Base-by-base conservation (phyloP, 78 protist species). In the Dictyostelium brefeldianum region DNA sequence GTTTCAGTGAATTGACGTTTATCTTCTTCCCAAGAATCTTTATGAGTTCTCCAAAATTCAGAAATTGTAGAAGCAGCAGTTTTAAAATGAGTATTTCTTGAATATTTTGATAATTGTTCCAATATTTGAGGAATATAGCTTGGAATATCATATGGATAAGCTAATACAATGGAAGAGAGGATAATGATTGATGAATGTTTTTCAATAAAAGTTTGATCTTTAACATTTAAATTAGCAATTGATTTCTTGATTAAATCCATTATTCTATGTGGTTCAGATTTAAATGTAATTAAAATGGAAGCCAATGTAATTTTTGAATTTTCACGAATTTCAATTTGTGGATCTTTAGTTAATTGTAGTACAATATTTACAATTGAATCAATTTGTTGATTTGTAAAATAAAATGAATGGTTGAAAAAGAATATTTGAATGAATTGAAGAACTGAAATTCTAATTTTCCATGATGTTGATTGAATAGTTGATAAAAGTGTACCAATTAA, bases 1-100 rank as follows among this genome's bases (percentile, higher is more conserved):
- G 62, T 69, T n/a, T 87, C 93, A 11, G 31, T 48, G 65, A 87
- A 87, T 48, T n/a, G 36, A 22, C 78, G 67, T 65, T 77, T 87
- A 27, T 87, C 93, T 51, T 87, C 84, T 65, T 87, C 93, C 83
- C 83, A 87, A 74, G 84, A 47, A 17, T 64, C 79, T 31, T 77
- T 87, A 11, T 87, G 93, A 27, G 93, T 87, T 64, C 83, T 56
- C 93, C 93, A 87, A 54, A 87, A 87, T 27, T 87, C 93, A 20
- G 84, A 59, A 10, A 87, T 50, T 17, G 78, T 48, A 1, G 83
- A 18, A 12, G 67, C 59, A 6, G 57, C 83, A 77, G 84, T 77
- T 78, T 56, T 78, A 22, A 43, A 73, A 46, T 73, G 31, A 73
- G 54, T 47, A 22, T 36, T 47, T 47, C 62, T 56, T 2, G 71